Evolutionary conservation across 2,329 filamentous ascomycete genomes (phyloP), one percentile per base, ranked within the genome.

Genomic region (Mycogone perniciosa): DNA sequence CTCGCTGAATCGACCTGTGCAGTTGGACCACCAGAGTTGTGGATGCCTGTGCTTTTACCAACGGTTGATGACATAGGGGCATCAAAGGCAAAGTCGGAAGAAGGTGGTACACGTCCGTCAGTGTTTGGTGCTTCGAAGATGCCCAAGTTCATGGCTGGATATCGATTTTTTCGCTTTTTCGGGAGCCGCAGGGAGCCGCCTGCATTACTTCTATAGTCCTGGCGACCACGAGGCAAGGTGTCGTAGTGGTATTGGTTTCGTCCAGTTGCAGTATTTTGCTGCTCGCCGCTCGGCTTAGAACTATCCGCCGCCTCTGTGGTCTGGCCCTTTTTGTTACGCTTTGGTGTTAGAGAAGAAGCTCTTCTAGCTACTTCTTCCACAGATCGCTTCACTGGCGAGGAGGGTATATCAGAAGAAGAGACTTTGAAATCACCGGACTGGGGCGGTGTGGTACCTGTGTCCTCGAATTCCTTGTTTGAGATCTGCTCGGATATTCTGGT

Each of bases 181-280:
- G 55, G 53, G 27, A 68, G 51, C 7, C 61, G 62, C 31, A 70
- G 58, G 4, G 69, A 70, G 26, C 65, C 66, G n/a, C 65, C 66
- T 8, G 59, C 60, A 29, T 59, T 54, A 37, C 58, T 52, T 31
- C 64, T 59, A 20, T 63, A 70, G 11, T 52, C 54, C 9, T 54
- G 57, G 7, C 48, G 56, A 5, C 49, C 52, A 13, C 56, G 53
- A 27, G 45, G 41, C 6, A 54, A 20, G 13, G 48, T 54, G n/a
- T 51, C 48, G 7, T 51, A 47, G 0, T 38, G 33, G 34, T 53
- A 49, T 11, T 46, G 51, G 10, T 20, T 33, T 29, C 43, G 47
- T 5, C 29, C 13, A 10, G 33, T n/a, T 29, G 8, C n/a, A 5
- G 8, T 10, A 5, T 42, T 37, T 30, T 40, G 46, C 29, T 20